Conservation (phyloP, 176 grass and related monocot genomes). For the Bothriochloa decipiens region DNA sequence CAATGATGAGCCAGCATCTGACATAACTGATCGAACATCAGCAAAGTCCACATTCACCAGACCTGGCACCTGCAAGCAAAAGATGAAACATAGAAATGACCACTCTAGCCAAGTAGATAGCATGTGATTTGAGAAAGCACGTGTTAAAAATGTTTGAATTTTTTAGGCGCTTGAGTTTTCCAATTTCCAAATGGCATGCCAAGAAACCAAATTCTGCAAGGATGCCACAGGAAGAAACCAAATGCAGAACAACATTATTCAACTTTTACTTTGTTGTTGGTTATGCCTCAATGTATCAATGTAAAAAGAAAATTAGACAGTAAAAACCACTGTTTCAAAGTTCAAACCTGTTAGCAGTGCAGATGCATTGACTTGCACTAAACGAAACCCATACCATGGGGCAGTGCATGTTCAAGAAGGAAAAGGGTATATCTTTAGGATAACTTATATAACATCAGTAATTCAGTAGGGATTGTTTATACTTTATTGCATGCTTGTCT, state of each 20-base stretch:
- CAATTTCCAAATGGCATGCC: constrained; percentile 18
- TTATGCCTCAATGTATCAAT: not conserved
- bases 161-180: not conserved
- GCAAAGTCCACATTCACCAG: constrained; percentile 94
- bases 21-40: constrained; percentile 89
- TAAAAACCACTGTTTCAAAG: not conserved
- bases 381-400: not conserved
- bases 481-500: not conserved
- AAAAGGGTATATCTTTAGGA: not conserved
- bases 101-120: constrained; percentile 5
- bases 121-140: constrained; percentile 16
- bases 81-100: not conserved
- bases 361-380: not conserved
- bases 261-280: constrained; percentile 13
- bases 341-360: not conserved
- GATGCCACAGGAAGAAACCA: not conserved
- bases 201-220: constrained; percentile 25
- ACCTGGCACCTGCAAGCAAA: constrained; percentile 68
- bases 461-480: not conserved
- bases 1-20: constrained; percentile 86
- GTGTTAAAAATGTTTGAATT: not conserved
- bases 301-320: not conserved
- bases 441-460: constrained; percentile 4
- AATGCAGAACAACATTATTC: not conserved
- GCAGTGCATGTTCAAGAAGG: not conserved